Conservation (phyloP, 306 rosid genomes). For the Leucaena leucocephala region DNA sequence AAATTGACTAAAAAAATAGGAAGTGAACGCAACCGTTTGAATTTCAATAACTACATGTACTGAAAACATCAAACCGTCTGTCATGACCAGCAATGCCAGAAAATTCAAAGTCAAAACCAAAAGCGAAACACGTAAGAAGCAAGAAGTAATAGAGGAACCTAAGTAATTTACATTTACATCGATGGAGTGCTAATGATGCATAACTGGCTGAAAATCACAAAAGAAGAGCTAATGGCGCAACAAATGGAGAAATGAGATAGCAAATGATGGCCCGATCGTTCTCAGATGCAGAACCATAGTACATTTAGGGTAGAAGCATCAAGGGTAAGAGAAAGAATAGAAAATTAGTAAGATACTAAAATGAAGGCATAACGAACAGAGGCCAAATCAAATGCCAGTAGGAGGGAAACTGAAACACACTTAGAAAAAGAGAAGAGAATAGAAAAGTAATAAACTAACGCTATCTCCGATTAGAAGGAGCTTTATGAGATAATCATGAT, state of each 20-base stretch:
- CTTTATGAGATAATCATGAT: constrained; percentile 81
- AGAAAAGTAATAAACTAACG: constrained; percentile 49
- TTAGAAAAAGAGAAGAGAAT: background rate
- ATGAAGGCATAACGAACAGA: background rate
- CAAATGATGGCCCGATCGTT: background rate
- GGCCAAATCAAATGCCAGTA: constrained; percentile 10
- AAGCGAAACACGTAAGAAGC: background rate
- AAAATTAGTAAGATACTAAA: background rate
- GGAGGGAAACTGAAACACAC: background rate
- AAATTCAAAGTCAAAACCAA: constrained; percentile 8
- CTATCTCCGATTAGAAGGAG: constrained; percentile 88
- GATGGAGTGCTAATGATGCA: background rate
- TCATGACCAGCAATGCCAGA: background rate
- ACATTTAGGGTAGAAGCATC: background rate
- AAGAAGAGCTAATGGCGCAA: background rate
- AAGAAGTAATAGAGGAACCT: background rate
- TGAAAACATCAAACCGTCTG: background rate
- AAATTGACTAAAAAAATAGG: background rate
- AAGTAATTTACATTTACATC: background rate
- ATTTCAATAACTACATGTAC: background rate
- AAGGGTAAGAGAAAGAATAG: background rate
- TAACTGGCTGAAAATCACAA: constrained; percentile 4
- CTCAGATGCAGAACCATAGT: constrained; percentile 1
- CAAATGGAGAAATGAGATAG: constrained; percentile 13
- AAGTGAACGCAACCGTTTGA: background rate